Base-by-base conservation (phyloP, 2,329 filamentous ascomycete species). In the Macrophomina pseudophaseolina region DNA sequence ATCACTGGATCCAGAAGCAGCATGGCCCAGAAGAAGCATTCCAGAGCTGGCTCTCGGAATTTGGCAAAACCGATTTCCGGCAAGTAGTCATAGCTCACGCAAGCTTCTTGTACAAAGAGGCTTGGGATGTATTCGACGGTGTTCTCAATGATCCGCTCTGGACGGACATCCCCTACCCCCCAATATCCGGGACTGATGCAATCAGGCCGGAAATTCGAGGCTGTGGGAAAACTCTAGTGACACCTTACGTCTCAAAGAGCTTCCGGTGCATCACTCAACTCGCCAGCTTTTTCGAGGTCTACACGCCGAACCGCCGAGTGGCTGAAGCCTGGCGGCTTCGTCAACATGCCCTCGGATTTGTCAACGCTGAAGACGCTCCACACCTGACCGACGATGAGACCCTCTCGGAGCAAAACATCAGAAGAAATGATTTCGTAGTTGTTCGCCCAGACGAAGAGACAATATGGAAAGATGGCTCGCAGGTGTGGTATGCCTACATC, bases 401-500 rank as follows among this genome's bases (percentile, higher is more conserved):
- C 8, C 14, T 59, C 2, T 12, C 8, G 8, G 46, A 46, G 14
- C 28, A n/a, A 3, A 23, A 48, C 8, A 42, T 66, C 11, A 33
- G 28, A 14, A 32, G 9, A 23, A 85, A 86, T 0, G 84, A 88
- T 71, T 80, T 87, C 0, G 74, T 88, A 4, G 80, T 79, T 0
- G 72, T 86, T 0, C 68, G 70, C 0, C 81, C 81, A 0, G 83
- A 84, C 1, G 80, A 82, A 0, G 76, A 79, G 1, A 86, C 87
- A 0, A 70, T 78, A 2, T 93, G 90, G 91, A 84, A 82, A 54
- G 80, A 81, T 0, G 80, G 84, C 18, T 72, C 77, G 0, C 79
- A 80, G n/a, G 79, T 85, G 1, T 94, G 91, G 90, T 90, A 90
- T 72, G 90, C 87, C 0, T 87, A 90, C 33, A 88, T 95, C 0